Evolutionary conservation across 1,284 basidiomycete species (phyloP), one percentile per base, ranked within the genome.

Genomic region (Neonothopanus nambi): DNA sequence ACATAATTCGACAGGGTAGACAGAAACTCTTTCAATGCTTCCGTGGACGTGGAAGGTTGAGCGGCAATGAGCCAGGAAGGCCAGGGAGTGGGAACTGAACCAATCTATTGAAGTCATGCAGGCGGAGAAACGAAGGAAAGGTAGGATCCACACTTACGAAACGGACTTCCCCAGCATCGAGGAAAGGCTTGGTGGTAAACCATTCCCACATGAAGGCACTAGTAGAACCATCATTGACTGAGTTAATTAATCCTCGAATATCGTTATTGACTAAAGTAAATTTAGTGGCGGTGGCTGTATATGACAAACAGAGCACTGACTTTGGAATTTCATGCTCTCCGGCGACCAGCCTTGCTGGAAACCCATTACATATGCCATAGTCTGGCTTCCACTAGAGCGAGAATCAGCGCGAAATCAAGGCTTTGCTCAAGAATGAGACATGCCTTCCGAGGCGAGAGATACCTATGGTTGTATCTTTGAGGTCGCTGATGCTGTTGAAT

Each of bases 111-210:
- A 28, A 30, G 21, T 37, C 18, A 41, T 46, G 33, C 15, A 26
- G 6, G 21, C 18, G 9, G 9, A 18, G 35, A 30, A 20, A 26
- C 13, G 36, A 24, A n/a, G 28, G 20, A 17, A 18, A 6, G 13
- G 2, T 43, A 28, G 12, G 26, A 8, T 20, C 12, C 24, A 4
- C 39, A 80, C 87, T 59, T 64, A 91, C 89, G 65, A 95, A 94
- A 41, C 88, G 84, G 44, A 88, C 91, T 68, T 94, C 85, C 26
- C 91, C 91, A 13, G 79, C 78, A 67, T 96, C 92, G 13, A 81
- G 82, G 63, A 83, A 97, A 1, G 96, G 95, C 68, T 98, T 98
- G 15, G 95, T 98, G 2, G 96, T 98, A 71, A 97, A 98, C 91
- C 91, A 95, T 70, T 96, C 94, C 94, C 95, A 97, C 83, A 94